phyloP scores from a whole-genome alignment of 306 rosid species.

The Cucurbita argyrosperma region DNA sequence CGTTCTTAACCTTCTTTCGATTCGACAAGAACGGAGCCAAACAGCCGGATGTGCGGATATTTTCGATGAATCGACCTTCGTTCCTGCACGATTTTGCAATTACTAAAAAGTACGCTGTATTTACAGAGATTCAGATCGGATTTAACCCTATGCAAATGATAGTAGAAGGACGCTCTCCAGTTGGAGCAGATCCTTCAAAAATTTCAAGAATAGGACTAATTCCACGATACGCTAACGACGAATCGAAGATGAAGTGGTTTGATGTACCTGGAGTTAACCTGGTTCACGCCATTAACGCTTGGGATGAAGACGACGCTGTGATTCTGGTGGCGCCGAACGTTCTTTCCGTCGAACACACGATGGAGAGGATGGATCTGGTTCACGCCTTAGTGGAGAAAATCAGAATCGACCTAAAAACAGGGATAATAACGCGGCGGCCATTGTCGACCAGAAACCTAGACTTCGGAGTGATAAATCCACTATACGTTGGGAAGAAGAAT shows the following conservation, averaged over 20 bases:
- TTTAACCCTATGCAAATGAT: conserved; percentile 63
- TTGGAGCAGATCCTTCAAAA: conserved; percentile 44
- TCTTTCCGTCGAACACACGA: conserved; percentile 52
- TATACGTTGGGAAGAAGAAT: conserved; percentile 30
- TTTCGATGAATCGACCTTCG: conserved; percentile 56
- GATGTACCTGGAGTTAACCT: conserved; percentile 72
- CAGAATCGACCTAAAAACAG: conserved; percentile 38
- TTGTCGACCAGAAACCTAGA: conserved; percentile 63
- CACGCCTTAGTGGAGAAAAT: conserved; percentile 65
- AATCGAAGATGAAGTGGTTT: conserved; percentile 60
- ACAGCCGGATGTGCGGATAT: conserved; percentile 48
- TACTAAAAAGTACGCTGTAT: conserved; percentile 52
- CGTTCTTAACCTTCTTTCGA: conserved; percentile 61
- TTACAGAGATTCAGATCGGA: conserved; percentile 60
- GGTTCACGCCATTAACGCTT: conserved; percentile 70
- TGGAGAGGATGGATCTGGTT: conserved; percentile 58
- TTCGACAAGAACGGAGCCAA: conserved; percentile 37
- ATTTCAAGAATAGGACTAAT: conserved; percentile 47
- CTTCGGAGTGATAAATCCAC: conserved; percentile 42
- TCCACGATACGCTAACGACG: conserved; percentile 51
- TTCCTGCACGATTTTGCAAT: conserved; percentile 78
- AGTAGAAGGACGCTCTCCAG: conserved; percentile 44
- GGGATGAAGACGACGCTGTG: conserved; percentile 67
- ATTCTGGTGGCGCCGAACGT: conserved; percentile 65
- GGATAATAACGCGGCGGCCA: conserved; percentile 44